Evolutionary conservation across 2,329 filamentous ascomycete species (phyloP).

Genomic region (Rhynchosporium agropyri): DNA sequence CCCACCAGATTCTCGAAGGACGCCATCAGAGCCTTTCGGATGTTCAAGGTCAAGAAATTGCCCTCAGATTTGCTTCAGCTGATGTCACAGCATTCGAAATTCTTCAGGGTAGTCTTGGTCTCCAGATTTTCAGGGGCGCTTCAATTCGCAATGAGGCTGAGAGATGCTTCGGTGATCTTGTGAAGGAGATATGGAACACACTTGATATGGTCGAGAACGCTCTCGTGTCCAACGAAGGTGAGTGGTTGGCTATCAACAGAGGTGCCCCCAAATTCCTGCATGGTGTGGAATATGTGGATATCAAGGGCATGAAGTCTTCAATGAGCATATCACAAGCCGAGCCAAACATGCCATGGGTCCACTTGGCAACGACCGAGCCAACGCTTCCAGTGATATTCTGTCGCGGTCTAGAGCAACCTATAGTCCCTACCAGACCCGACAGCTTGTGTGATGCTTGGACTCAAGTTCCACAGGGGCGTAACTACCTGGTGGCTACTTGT

Average conservation of each 20-base stretch:
- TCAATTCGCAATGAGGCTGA: background rate
- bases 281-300: background rate
- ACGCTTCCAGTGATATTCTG: slow-evolving; percentile 13
- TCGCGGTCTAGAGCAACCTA: slow-evolving; percentile 3
- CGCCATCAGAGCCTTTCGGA: background rate
- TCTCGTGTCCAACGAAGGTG: slow-evolving; percentile 6
- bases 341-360: slow-evolving; percentile 17
- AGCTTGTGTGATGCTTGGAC: background rate
- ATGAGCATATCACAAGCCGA: slow-evolving; percentile 3
- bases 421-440: background rate
- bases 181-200: slow-evolving; percentile 17
- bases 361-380: slow-evolving; percentile 9
- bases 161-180: slow-evolving; percentile 7
- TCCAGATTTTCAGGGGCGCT: background rate
- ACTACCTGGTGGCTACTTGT: background rate
- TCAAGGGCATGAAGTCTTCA: background rate
- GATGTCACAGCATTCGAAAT: background rate
- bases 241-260: background rate
- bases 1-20: background rate
- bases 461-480: background rate
- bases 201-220: slow-evolving; percentile 7
- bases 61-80: background rate
- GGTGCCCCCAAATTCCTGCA: slow-evolving; percentile 11
- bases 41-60: background rate
- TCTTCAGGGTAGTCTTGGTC: background rate